Evolutionary conservation across 352 stramenopile species (phyloP), one percentile per base, ranked within the genome.

Genomic region (Elongisporangium anandrum): DNA sequence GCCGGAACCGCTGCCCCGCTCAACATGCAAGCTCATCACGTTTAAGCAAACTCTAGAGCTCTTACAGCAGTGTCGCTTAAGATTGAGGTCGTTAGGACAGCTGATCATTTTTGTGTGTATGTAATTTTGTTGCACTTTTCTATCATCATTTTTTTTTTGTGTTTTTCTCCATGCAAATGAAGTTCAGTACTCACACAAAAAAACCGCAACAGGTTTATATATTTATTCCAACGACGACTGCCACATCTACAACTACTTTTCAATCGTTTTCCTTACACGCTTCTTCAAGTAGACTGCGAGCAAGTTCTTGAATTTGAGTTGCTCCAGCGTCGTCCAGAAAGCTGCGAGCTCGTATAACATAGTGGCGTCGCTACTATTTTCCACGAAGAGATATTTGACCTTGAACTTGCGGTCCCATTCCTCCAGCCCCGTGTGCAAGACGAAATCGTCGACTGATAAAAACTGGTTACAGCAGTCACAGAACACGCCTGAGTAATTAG

Each of bases 1-100:
- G 65, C 65, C 4, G 65, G 72, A 24, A 69, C 71, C 9, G 68
- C 68, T 20, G 65, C 68, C 41, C 73, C 70, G 48, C 65, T 79
- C 54, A 73, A 71, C 39, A 47, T 47, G 41, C 48, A 59, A 19
- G 52, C 52, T 22, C 21, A 60, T 58, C 69, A 81, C 53, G 64
- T 62, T 39, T 64, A 59, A 48, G 54, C 20, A 2, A 3, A 7
- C 24, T 34, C 8, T 7, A 45, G 5, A 15, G 34, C 8, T 4
- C 8, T 3, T 12, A n/a, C n/a, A n/a, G 5, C 34, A 45, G 34
- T 12, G 34, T 45, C 2, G 34, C 34, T 16, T 45, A 15, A 12
- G 34, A 45, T 45, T 17, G 1, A 45, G 13, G 12, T 12, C 17
- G 34, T 45, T 12, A 45, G 34, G 10, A 17, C 10, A 45, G 34